Conservation (phyloP, 2,329 filamentous ascomycete genomes). For the Pseudogymnoascus sp. region DNA sequence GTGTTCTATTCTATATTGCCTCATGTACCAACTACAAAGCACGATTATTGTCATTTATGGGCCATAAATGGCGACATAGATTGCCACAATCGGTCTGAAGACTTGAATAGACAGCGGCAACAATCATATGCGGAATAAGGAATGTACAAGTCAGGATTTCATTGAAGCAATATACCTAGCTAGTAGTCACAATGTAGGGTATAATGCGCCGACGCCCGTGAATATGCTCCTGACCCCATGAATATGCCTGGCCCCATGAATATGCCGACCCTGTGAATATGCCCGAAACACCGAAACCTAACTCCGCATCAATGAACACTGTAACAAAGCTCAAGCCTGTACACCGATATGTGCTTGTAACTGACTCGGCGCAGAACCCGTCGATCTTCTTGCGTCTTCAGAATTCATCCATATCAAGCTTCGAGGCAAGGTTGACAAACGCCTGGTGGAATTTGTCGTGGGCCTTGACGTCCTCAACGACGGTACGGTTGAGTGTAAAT, state of each 20-base stretch:
- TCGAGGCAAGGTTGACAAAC: background rate
- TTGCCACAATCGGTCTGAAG: background rate
- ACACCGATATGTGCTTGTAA: background rate
- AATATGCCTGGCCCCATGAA: background rate
- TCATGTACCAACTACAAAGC: background rate
- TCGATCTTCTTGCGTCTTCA: background rate
- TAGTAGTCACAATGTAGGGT: slow-evolving; percentile 7
- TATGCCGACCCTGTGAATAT: background rate
- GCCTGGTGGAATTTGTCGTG: slow-evolving; percentile 11
- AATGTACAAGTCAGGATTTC: background rate
- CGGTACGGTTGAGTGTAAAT: slow-evolving; percentile 6
- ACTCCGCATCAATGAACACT: slow-evolving; percentile 2
- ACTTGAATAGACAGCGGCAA: background rate
- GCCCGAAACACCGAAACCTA: background rate
- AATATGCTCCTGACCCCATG: background rate
- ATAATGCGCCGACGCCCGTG: slow-evolving; percentile 8
- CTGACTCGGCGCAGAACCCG: background rate
- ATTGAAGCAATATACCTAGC: slow-evolving; percentile 6
- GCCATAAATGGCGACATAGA: background rate
- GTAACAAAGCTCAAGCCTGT: background rate
- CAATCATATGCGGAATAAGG: background rate
- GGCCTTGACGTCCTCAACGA: background rate
- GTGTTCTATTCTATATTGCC: background rate
- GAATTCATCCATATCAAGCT: background rate
- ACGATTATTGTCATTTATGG: background rate